Evolutionary conservation across 108 stramenopile species (phyloP), one percentile per base, ranked within the genome.

Genomic region (Nitzschia putrida): DNA sequence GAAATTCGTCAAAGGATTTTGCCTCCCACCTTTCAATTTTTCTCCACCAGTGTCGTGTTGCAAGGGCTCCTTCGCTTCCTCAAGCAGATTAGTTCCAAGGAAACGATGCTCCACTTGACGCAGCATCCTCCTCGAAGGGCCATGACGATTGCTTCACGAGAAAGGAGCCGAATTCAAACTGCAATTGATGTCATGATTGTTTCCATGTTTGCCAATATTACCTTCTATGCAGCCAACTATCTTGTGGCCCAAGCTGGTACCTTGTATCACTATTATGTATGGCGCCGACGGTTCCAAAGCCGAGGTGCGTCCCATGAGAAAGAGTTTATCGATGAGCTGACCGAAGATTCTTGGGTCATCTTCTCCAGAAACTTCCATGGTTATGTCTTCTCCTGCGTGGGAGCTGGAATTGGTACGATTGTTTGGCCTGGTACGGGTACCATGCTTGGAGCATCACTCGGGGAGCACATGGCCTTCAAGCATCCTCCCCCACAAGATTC

Each of bases 111-210:
- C 3, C 43, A 43, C 7, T 6, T 70, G 7, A 59, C 40, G n/a
- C 69, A 70, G 34, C 69, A 70, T 23, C 69, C 69, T 29, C 50
- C 49, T 38, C 69, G 50, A 7, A n/a, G 69, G 50, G 69, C 57
- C 5, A n/a, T 29, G 13, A 14, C 58, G 6, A 43, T 70, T 20
- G 43, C 69, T 13, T 20, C 20, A 0, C 11, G 43, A 18, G 57
- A 58, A 38, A 21, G 24, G 40, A 58, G 49, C 59, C 69, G 57
- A 0, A 1, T 70, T n/a, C 7, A 26, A 25, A 45, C 53, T 34
- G 69, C 44, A 39, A 43, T 38, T 2, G 55, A 70, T 21, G 57
- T 51, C 21, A 26, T 70, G 26, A 37, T 60, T 16, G 29, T 43
- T 0, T 42, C 29, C 8, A n/a, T 70, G 23, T 58, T 44, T 57